A percentile compares a stretch with the other conserved stretches of the same genome.
These are phyloP conservation scores for Lepiota brunneoincarnata DNA, from an alignment of 768 basidiomycete species.

Conservation along the genomic window DNA sequence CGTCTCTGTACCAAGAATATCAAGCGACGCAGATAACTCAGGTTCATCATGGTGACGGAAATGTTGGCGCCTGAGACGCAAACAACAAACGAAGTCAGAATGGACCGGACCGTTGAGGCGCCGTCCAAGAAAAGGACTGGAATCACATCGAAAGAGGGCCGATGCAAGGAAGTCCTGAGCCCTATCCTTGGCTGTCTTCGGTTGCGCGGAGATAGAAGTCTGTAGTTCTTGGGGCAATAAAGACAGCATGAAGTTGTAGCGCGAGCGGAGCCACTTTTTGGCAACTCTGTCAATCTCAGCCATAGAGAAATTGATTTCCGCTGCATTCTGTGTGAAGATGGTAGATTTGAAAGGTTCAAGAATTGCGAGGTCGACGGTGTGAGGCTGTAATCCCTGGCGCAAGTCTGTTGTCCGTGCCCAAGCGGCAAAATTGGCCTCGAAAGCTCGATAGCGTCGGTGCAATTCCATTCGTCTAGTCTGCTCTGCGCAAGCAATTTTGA, in stretches of 20 bases:
- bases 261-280: background rate
- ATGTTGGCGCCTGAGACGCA: too few species aligned
- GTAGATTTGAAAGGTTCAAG: conserved; percentile 2
- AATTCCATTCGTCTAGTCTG: background rate
- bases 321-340: background rate
- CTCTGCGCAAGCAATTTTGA: background rate
- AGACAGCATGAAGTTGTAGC: background rate
- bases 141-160: too few species aligned
- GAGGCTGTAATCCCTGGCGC: background rate
- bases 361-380: background rate
- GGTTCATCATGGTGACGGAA: too few species aligned
- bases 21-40: too few species aligned
- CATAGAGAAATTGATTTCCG: background rate
- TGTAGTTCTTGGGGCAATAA: background rate
- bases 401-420: background rate
- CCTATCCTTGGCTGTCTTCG: too few species aligned
- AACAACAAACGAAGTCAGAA: too few species aligned
- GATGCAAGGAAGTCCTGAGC: too few species aligned
- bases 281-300: background rate
- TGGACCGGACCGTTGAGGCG: too few species aligned
- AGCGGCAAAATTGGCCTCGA: background rate
- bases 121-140: too few species aligned
- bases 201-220: too few species aligned
- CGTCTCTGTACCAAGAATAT: too few species aligned
- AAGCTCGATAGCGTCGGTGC: background rate